These are phyloP conservation scores for Pisolithus sp. DNA, from an alignment of 768 basidiomycete genomes.

Conservation along the genomic window DNA sequence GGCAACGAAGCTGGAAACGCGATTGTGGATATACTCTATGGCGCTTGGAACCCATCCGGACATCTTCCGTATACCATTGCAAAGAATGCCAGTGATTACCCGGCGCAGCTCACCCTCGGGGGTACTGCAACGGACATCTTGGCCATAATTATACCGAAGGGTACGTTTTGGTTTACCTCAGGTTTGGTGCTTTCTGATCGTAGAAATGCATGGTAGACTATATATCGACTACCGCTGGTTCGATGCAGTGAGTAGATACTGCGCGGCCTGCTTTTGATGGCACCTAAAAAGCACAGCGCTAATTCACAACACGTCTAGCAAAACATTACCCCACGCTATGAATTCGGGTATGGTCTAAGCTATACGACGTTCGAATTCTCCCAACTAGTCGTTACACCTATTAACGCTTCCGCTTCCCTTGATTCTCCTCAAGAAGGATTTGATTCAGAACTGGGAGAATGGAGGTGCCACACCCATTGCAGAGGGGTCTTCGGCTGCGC, in stretches of 20 bases:
- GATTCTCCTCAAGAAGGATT: slow-evolving; percentile 27
- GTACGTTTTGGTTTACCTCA: slow-evolving; percentile 6
- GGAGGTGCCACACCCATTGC: slow-evolving; percentile 49
- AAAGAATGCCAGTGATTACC: slow-evolving; percentile 46
- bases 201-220: slow-evolving; percentile 28
- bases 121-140: slow-evolving; percentile 26
- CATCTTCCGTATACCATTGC: slow-evolving; percentile 72
- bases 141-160: slow-evolving; percentile 59
- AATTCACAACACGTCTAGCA: slow-evolving; percentile 29
- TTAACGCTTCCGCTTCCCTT: slow-evolving; percentile 24
- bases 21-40: slow-evolving; percentile 73
- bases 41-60: slow-evolving; percentile 68
- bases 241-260: slow-evolving; percentile 46
- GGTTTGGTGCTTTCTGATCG: not conserved
- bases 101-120: slow-evolving; percentile 33
- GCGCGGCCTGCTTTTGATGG: slow-evolving; percentile 4
- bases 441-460: slow-evolving; percentile 48
- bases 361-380: slow-evolving; percentile 80
- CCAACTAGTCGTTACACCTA: slow-evolving; percentile 41
- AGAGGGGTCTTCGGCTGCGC: slow-evolving; percentile 53
- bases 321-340: slow-evolving; percentile 73
- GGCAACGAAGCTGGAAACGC: slow-evolving; percentile 79
- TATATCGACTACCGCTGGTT: slow-evolving; percentile 71
- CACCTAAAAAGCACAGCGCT: not conserved
- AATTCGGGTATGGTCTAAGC: slow-evolving; percentile 86